A percentile compares a stretch with the other conserved stretches of the same genome.
Conservation (phyloP, 1,284 basidiomycete genomes). For the Kalmanozyma brasiliensis region DNA sequence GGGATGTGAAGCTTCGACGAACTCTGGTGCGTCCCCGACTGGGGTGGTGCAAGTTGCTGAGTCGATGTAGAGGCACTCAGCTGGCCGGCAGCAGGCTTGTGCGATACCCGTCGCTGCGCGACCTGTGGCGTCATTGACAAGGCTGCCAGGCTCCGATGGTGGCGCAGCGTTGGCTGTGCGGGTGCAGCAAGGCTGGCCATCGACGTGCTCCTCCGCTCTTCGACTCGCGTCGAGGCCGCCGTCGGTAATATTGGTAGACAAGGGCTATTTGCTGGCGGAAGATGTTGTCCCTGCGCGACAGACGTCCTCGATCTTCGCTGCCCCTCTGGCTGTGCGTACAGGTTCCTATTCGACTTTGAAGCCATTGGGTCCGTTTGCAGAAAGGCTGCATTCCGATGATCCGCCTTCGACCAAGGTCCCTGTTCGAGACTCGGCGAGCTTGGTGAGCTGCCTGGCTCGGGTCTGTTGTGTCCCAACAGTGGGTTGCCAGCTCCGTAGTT, state of each 20-base stretch:
- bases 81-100: slow-evolving; percentile 13
- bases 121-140: slow-evolving; percentile 21
- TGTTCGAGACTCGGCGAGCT: slow-evolving; percentile 28
- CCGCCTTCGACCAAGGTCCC: too few relatives aligned
- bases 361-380: slow-evolving; percentile 17
- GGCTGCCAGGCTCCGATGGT: slow-evolving; percentile 20
- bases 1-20: slow-evolving; percentile 20
- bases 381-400: slow-evolving; percentile 15
- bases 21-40: slow-evolving; percentile 13
- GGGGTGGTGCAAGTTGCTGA: slow-evolving; percentile 20
- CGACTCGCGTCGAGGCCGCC: slow-evolving; percentile 8
- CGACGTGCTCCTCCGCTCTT: too few relatives aligned
- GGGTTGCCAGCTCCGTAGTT: slow-evolving; percentile 49
- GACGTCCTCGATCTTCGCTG: slow-evolving; percentile 26
- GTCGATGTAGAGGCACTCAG: slow-evolving; percentile 20
- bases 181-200: slow-evolving; percentile 20
- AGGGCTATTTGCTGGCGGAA: slow-evolving; percentile 9
- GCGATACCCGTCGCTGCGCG: slow-evolving; percentile 24
- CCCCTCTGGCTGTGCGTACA: slow-evolving; percentile 24
- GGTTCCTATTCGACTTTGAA: slow-evolving; percentile 11
- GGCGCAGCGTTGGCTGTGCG: slow-evolving; percentile 7
- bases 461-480: slow-evolving; percentile 10
- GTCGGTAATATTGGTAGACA: slow-evolving; percentile 5
- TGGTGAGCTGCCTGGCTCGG: slow-evolving; percentile 21
- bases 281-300: slow-evolving; percentile 6